Base-by-base conservation (phyloP, 495 filamentous ascomycete genomes). In the Glarea lozoyensis region DNA sequence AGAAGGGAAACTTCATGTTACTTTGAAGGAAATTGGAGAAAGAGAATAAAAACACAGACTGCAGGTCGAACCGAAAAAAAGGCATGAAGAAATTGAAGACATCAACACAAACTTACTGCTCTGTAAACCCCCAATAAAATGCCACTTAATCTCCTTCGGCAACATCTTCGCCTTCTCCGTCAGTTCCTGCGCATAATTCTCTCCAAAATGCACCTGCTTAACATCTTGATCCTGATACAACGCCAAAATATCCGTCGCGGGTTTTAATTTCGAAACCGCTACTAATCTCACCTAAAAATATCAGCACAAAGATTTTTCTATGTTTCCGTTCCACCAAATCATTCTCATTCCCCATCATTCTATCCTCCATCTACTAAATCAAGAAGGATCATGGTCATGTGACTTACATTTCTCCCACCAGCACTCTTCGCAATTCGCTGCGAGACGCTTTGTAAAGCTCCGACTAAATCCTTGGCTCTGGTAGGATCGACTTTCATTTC, bases 161-260 rank as follows among this genome's bases (percentile, higher is more conserved):
- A 97, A 75, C 15, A 88, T 54, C 9, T 73, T 67, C 10, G 88
- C 83, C 64, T 98, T 98, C 60, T 90, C 78, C 37, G 75, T 66
- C 31, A 98, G 79, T 58, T 98, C 92, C 65, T 96, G 88, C 11
- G 84, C 72, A 69, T 98, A 98, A 67, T 98, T 98, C 64, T 98
- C 92, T 49, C 92, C 92, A 61, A 96, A 96, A 63, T 97, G 88
- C 38, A 68, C 52, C 31, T 94, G 89, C 0, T 59, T 49, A 15
- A 67, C 60, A 21, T 42, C 58, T 0, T 72, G 68, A 1, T 71
- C 53, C 45, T 76, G 65, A 66, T 93, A 82, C 2, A 98, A 72
- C 37, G 86, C 79, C 31, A 94, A 70, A 55, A 96, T 79, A 64
- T 97, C 93, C 41, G 82, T 78, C 40, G 79, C 84, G 10, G 92